phyloP scores from a whole-genome alignment of 192 early-diverging fungal genomes.

The Phycomyces nitens region DNA sequence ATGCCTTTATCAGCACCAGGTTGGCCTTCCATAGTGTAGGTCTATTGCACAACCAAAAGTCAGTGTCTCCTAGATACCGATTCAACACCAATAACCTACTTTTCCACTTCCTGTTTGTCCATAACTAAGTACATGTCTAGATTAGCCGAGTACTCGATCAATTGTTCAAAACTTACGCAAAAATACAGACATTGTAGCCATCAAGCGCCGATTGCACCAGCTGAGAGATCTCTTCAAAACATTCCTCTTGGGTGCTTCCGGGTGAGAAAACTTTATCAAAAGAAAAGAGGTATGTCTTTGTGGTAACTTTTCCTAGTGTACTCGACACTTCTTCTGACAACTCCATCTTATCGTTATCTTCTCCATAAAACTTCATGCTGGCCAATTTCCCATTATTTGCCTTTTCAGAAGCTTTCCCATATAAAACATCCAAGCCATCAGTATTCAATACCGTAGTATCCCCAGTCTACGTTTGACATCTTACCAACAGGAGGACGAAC shows the following conservation, averaged over 20 bases:
- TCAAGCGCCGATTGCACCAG: constrained; percentile 94
- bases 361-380: constrained; percentile 49
- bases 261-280: constrained; percentile 87
- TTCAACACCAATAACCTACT: constrained; percentile 12
- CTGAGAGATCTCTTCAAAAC: constrained; percentile 95
- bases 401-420: too few species aligned
- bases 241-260: constrained; percentile 60
- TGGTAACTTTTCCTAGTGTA: constrained; percentile 24
- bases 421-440: too few species aligned
- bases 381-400: background rate
- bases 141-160: background rate
- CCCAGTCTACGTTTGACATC: too few species aligned
- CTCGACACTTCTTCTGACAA: constrained; percentile 52
- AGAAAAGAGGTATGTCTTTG: constrained; percentile 69
- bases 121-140: constrained; percentile 33
- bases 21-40: constrained; percentile 76
- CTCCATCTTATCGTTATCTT: constrained; percentile 72
- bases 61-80: background rate
- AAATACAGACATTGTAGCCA: constrained; percentile 96
- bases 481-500: constrained; percentile 70
- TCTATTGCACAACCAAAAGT: constrained; percentile 22
- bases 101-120: constrained; percentile 96
- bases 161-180: constrained; percentile 57
- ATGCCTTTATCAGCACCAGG: constrained; percentile 64
- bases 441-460: too few species aligned